Percentiles rank a stretch among this genome's conserved stretches.
phyloP scores from a whole-genome alignment of 345 rosid genomes.

The Mercurialis annua region DNA sequence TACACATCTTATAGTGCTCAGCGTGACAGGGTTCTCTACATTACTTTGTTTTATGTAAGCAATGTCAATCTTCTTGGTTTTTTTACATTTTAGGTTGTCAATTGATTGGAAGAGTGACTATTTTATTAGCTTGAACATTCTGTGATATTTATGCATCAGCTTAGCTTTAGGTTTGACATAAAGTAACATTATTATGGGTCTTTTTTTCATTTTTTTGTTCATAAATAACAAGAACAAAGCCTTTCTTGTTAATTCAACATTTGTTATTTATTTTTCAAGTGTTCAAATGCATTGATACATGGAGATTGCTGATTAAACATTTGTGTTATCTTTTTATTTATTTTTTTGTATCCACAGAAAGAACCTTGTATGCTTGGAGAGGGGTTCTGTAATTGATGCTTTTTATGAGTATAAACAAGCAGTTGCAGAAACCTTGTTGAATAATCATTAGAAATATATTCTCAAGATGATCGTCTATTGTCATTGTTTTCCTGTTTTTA shows the following conservation, averaged over 20 bases:
- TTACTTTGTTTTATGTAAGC: not conserved
- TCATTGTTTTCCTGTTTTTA: not conserved
- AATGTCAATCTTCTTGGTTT: not conserved
- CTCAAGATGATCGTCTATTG: too few relatives aligned
- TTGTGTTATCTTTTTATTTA: too few relatives aligned
- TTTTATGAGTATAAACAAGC: not conserved
- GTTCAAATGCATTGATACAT: too few relatives aligned
- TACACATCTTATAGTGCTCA: not conserved
- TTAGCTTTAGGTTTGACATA: not conserved
- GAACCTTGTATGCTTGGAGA: not conserved
- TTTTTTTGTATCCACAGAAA: too few relatives aligned
- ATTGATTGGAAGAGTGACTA: not conserved
- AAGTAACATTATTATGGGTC: not conserved
- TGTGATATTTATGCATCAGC: not conserved
- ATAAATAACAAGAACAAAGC: too few relatives aligned
- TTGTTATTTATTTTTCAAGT: too few relatives aligned
- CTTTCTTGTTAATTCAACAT: too few relatives aligned
- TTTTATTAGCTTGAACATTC: not conserved
- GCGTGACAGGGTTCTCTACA: too few relatives aligned
- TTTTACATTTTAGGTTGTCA: not conserved
- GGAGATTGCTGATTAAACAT: too few relatives aligned
- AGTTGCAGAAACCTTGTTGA: not conserved
- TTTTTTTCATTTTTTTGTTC: not conserved
- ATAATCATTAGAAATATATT: not conserved
- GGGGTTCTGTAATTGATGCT: not conserved